Evolutionary conservation across 1,284 basidiomycete species (phyloP).

Genomic region (Meripilus lineatus): DNA sequence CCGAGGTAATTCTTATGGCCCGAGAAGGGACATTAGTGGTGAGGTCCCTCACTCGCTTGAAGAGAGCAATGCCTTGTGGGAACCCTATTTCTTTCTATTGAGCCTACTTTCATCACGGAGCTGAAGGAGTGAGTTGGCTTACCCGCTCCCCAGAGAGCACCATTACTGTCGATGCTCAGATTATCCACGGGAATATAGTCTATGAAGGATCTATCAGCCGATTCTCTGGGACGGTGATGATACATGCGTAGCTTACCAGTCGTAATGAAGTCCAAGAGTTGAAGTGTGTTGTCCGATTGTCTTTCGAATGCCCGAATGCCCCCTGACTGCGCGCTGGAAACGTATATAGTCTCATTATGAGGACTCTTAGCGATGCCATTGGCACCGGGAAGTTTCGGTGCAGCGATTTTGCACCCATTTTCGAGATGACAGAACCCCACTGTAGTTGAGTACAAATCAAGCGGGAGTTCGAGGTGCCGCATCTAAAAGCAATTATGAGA

Average conservation of each 20-base stretch:
- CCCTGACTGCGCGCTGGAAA: conserved; percentile 39
- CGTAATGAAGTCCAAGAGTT: conserved; percentile 40
- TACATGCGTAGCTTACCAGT: conserved; percentile 31
- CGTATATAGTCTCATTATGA: conserved; percentile 51
- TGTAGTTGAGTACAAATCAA: conserved; percentile 16
- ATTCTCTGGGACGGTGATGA: background rate
- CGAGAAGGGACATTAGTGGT: conserved; percentile 35
- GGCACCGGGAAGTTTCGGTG: conserved; percentile 35
- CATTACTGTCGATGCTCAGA: conserved; percentile 48
- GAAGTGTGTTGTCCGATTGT: conserved; percentile 50
- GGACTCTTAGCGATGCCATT: conserved; percentile 54
- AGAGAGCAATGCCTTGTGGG: conserved; percentile 28
- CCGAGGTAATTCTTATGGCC: conserved; percentile 49
- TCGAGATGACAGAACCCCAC: conserved; percentile 57
- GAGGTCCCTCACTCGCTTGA: conserved; percentile 28
- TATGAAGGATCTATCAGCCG: background rate
- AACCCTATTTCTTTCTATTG: conserved; percentile 32
- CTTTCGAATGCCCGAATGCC: conserved; percentile 46
- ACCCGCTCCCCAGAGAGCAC: conserved; percentile 57
- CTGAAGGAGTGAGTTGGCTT: conserved; percentile 12
- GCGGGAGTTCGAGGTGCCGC: background rate
- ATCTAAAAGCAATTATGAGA: too few species aligned
- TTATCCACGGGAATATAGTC: conserved; percentile 52
- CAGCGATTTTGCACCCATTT: conserved; percentile 54
- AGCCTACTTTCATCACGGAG: conserved; percentile 1